Conservation (phyloP, 257 asterid genomes). For the Solanum chiquidenum region DNA sequence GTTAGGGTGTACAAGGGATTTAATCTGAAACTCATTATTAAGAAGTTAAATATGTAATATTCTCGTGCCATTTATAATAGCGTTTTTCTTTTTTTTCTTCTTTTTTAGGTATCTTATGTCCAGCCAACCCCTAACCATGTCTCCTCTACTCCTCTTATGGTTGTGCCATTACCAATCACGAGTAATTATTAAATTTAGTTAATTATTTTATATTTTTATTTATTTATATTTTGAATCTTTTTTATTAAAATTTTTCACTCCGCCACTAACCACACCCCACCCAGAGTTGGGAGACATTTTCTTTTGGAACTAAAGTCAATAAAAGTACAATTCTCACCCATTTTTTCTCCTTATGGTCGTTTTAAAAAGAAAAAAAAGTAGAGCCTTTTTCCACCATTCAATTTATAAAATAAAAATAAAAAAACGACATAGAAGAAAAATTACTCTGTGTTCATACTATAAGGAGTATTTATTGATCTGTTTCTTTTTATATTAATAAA, state of each 20-base stretch:
- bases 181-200: background rate
- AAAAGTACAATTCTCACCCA: background rate
- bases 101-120: too few relatives aligned
- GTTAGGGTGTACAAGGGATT: too few relatives aligned
- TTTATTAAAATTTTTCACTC: background rate
- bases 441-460: background rate
- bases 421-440: background rate
- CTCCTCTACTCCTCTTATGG: too few relatives aligned
- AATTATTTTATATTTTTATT: background rate
- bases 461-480: background rate
- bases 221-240: background rate
- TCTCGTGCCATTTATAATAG: too few relatives aligned
- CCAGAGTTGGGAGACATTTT: background rate
- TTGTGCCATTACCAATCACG: too few relatives aligned
- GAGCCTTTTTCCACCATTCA: background rate
- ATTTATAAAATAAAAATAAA: background rate
- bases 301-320: background rate
- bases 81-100: too few relatives aligned
- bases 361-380: background rate
- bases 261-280: accelerated
- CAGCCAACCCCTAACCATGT: too few relatives aligned
- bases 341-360: background rate
- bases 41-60: background rate
- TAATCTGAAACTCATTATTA: too few relatives aligned
- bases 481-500: too few relatives aligned